phyloP scores from a whole-genome alignment of 805 yeast species.

The Nakazawaea anatomiae region DNA sequence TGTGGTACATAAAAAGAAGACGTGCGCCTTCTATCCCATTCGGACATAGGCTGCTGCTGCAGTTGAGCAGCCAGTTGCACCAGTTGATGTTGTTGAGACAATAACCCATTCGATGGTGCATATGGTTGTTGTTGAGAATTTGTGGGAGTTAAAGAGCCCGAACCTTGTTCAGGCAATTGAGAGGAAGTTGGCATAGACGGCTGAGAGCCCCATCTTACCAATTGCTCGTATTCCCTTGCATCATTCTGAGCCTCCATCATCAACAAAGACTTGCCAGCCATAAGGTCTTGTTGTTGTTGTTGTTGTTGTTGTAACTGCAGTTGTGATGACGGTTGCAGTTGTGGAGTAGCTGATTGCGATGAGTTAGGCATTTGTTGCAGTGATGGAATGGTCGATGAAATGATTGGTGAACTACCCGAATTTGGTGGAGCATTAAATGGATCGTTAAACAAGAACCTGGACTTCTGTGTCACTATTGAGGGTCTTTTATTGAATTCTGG shows the following conservation, averaged over 20 bases:
- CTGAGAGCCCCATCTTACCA: slow-evolving; percentile 29
- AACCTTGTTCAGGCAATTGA: slow-evolving; percentile 5
- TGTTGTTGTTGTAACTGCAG: slow-evolving; percentile 11
- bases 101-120: neutral
- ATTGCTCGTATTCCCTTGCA: slow-evolving; percentile 39
- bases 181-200: neutral
- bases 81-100: slow-evolving; percentile 9
- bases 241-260: slow-evolving; percentile 42
- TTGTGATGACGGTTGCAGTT: slow-evolving; percentile 3
- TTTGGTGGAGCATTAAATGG: slow-evolving; percentile 33
- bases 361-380: slow-evolving; percentile 7
- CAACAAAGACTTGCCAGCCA: slow-evolving; percentile 38
- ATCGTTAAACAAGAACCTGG: slow-evolving; percentile 67
- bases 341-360: neutral
- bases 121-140: neutral
- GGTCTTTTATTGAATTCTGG: slow-evolving; percentile 35
- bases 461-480: slow-evolving; percentile 50
- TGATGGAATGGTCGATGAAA: slow-evolving; percentile 8
- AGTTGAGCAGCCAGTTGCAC: slow-evolving; percentile 17
- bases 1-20: slow-evolving; percentile 5
- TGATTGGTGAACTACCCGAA: slow-evolving; percentile 13
- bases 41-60: slow-evolving; percentile 2
- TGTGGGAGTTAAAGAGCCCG: slow-evolving; percentile 9
- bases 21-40: slow-evolving; percentile 11
- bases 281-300: slow-evolving; percentile 15